Base-by-base conservation (phyloP, 805 yeast species). In the Yarrowia sp. region DNA sequence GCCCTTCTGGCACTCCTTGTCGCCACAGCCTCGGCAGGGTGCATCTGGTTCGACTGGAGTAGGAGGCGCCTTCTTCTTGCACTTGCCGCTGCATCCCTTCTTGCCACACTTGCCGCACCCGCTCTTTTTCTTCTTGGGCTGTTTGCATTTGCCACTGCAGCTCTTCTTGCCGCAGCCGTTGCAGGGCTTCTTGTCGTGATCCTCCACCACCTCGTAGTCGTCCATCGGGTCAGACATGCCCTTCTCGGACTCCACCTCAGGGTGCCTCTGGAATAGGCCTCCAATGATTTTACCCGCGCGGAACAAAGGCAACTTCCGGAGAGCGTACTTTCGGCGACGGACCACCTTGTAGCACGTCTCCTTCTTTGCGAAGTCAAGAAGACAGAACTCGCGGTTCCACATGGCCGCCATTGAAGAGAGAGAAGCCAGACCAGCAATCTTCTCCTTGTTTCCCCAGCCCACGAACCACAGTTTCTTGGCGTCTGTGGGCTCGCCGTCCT, bases 281-380 rank as follows among this genome's bases (percentile, higher is more conserved):
- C 61, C 61, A 12, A 55, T 31, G 9, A 55, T 39, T 47, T 55
- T 36, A 6, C 61, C 47, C 4, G 46, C 61, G 3, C 47, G 36
- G 38, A 55, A 55, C 19, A 55, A 25, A 13, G 61, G 61, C 19
- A 55, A 35, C 16, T 55, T 36, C 12, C 61, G 61, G 6, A 55
- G 61, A 7, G 47, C 61, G 22, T 38, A 55, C 36, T 55, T 55
- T 18, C 61, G 46, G n/a, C 61, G 46, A n/a, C 61, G 61, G 14
- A 39, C 61, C 19, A 39, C 47, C 47, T 55, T 55, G 47, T 38
- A 55, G 38, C 61, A 55, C 9, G 36, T 38, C 16, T 27, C 36
- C 36, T 39, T 27, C 21, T 31, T 36, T 27, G 27, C 47, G 47
- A 39, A 55, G 36, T 55, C 47, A 13, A 38, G 47, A 13, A 55